phyloP scores from a whole-genome alignment of 371 early-diverging fungal species.

The Syncephalastrum racemosum region DNA sequence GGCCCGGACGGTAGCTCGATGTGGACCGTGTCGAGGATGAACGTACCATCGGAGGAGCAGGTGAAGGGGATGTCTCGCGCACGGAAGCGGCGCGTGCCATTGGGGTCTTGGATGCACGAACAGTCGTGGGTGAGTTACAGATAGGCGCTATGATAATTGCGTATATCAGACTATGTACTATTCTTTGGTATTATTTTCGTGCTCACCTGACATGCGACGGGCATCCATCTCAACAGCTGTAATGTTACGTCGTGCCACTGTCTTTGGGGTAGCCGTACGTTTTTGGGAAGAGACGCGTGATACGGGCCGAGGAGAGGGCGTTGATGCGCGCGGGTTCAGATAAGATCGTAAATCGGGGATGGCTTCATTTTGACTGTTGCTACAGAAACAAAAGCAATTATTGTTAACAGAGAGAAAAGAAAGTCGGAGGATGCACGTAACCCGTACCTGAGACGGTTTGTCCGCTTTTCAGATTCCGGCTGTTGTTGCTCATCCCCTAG shows the following conservation, averaged over 20 bases:
- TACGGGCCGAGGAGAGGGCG: background rate
- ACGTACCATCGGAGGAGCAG: constrained; percentile 15
- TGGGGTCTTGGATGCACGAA: constrained; percentile 8
- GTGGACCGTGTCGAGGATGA: constrained; percentile 14
- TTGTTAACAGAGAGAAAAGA: background rate
- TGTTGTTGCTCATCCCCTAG: constrained; percentile 15
- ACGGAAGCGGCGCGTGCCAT: background rate
- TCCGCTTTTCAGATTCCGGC: constrained; percentile 4
- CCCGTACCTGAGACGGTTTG: constrained; percentile 8
- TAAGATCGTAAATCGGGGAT: constrained; percentile 28
- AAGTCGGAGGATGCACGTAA: constrained; percentile 1
- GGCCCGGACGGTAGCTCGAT: constrained; percentile 25
- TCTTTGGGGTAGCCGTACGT: background rate
- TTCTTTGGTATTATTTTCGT: background rate
- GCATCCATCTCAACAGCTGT: background rate
- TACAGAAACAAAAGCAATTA: background rate
- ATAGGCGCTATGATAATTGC: background rate
- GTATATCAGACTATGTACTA: background rate
- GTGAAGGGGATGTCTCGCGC: background rate
- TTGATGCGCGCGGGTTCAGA: constrained; percentile 12
- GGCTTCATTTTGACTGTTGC: constrained; percentile 7
- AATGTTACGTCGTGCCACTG: too few relatives aligned
- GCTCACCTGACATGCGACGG: constrained; percentile 17
- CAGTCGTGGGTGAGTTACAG: background rate
- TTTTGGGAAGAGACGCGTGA: constrained; percentile 8